These are phyloP conservation scores for Ambispora gerdemannii DNA, from an alignment of 192 early-diverging fungal genomes.

Conservation along the genomic window DNA sequence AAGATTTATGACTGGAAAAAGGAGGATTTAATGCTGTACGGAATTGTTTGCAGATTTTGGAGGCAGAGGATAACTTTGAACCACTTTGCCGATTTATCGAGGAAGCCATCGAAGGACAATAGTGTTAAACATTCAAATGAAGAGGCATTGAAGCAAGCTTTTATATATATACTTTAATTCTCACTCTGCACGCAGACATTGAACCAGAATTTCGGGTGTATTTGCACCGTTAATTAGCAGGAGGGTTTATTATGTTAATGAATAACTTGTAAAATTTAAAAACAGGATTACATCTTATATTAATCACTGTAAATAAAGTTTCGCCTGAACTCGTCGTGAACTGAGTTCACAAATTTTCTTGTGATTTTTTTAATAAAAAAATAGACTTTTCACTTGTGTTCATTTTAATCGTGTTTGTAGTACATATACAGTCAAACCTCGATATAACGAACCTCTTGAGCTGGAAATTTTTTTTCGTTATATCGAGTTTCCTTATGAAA, in stretches of 20 bases:
- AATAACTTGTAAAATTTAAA: conserved; percentile 4
- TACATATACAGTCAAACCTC: no score
- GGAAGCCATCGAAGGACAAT: conserved; percentile 8
- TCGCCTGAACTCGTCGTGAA: no score
- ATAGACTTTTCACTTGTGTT: no score
- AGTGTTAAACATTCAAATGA: conserved; percentile 21
- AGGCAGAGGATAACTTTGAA: neutral
- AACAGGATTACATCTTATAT: conserved; percentile 24
- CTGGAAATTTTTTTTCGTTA: no score
- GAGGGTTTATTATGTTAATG: conserved; percentile 14
- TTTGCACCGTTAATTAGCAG: conserved; percentile 9
- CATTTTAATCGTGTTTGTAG: no score
- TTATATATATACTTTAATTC: conserved; percentile 15
- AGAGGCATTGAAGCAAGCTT: neutral
- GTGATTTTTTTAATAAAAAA: no score
- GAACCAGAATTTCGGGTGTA: neutral
- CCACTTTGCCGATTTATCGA: conserved; percentile 16
- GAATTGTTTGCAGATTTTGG: conserved; percentile 6
- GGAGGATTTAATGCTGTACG: neutral
- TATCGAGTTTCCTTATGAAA: no score
- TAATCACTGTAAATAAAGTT: no score
- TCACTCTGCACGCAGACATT: conserved; percentile 2
- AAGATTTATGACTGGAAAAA: conserved; percentile 9
- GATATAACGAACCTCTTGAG: no score
- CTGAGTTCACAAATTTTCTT: no score